Evolutionary conservation across 108 stramenopile genomes (phyloP).

Genomic region (Stephanodiscus triporus): DNA sequence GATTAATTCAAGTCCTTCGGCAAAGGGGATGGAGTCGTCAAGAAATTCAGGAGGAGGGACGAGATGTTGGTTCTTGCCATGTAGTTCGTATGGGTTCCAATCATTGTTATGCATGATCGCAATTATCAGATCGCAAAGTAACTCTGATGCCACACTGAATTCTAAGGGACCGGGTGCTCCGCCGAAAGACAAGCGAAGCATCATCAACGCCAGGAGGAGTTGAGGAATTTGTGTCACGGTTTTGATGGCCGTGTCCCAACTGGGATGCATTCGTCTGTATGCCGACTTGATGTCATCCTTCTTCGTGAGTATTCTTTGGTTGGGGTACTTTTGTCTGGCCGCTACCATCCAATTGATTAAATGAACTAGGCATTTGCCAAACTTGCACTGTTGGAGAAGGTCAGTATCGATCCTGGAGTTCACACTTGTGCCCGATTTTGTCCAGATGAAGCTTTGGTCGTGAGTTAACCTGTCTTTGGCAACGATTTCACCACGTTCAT

Average conservation of each 20-base stretch:
- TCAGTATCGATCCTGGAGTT: not conserved
- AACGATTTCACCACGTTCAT: slow-evolving; percentile 13
- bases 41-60: slow-evolving; percentile 1
- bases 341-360: slow-evolving; percentile 4
- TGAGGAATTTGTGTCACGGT: slow-evolving; percentile 7
- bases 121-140: slow-evolving; percentile 17
- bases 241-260: slow-evolving; percentile 3
- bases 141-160: slow-evolving; percentile 17
- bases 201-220: not conserved
- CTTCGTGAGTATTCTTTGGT: not conserved
- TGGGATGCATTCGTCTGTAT: slow-evolving; percentile 11
- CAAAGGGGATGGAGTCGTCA: slow-evolving; percentile 3
- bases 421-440: slow-evolving; percentile 8
- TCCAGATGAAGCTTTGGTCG: slow-evolving; percentile 13
- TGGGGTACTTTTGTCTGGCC: slow-evolving; percentile 4
- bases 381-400: not conserved
- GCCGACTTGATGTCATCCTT: slow-evolving; percentile 31
- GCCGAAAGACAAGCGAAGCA: slow-evolving; percentile 14
- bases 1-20: slow-evolving; percentile 1
- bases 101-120: slow-evolving; percentile 3
- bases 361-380: slow-evolving; percentile 3
- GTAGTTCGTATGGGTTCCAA: slow-evolving; percentile 8
- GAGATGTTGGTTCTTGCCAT: slow-evolving; percentile 5
- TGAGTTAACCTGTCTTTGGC: slow-evolving; percentile 20
- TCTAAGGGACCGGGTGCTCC: slow-evolving; percentile 28